A percentile compares a stretch with the other conserved stretches of the same genome.
phyloP scores from a whole-genome alignment of 1,284 basidiomycete species.

The Tetrapyrgos nigripes region DNA sequence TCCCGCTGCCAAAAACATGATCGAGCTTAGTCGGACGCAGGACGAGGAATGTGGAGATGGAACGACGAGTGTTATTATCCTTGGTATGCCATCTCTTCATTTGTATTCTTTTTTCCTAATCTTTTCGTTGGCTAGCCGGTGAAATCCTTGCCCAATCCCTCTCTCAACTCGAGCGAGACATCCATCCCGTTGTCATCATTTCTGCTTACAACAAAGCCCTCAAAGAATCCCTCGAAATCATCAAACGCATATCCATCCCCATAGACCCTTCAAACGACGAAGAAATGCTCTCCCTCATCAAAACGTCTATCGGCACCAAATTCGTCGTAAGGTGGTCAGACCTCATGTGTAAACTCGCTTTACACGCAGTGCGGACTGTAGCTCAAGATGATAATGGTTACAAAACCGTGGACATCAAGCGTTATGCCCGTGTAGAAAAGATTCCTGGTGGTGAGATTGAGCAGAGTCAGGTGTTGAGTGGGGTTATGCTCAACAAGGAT shows the following conservation, averaged over 20 bases:
- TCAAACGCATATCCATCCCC: slow-evolving; percentile 87
- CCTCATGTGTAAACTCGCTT: slow-evolving; percentile 95
- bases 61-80: slow-evolving; percentile 96
- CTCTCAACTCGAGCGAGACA: slow-evolving; percentile 92
- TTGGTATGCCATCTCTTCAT: slow-evolving; percentile 62
- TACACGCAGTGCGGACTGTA: slow-evolving; percentile 92
- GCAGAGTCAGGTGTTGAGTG: slow-evolving; percentile 85
- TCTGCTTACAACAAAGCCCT: slow-evolving; percentile 97
- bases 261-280: slow-evolving; percentile 89
- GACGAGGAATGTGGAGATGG: slow-evolving; percentile 99
- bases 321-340: slow-evolving; percentile 97
- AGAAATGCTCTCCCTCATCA: slow-evolving; percentile 97
- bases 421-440: slow-evolving; percentile 98
- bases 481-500: slow-evolving; percentile 99
- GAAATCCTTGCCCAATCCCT: slow-evolving; percentile 98
- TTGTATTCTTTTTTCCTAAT: slow-evolving; percentile 1
- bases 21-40: slow-evolving; percentile 96
- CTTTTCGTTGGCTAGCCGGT: slow-evolving; percentile 79
- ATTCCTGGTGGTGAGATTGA: slow-evolving; percentile 98
- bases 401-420: slow-evolving; percentile 96
- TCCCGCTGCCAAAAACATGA: slow-evolving; percentile 99
- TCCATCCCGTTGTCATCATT: slow-evolving; percentile 99
- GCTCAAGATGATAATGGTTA: slow-evolving; percentile 67
- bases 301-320: slow-evolving; percentile 99
- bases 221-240: slow-evolving; percentile 88